A percentile compares a stretch with the other conserved stretches of the same genome.
Conservation (phyloP, 768 basidiomycete genomes). For the Russula compacta region DNA sequence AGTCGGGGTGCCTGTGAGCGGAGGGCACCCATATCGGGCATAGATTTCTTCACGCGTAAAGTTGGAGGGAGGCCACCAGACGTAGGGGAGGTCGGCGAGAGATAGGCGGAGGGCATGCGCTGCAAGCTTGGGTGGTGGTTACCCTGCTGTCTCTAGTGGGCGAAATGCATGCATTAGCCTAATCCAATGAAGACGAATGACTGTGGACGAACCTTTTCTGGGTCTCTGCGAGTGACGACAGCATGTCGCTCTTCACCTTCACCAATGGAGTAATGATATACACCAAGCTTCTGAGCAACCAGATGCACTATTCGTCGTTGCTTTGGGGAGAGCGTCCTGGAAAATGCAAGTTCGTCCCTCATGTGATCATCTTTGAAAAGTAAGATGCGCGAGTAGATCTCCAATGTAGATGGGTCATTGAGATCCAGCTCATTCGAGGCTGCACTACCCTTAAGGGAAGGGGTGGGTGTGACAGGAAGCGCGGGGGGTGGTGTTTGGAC, state of each 20-base stretch:
- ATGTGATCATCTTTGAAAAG: constrained; percentile 97
- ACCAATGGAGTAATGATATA: constrained; percentile 90
- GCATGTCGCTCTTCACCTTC: constrained; percentile 91
- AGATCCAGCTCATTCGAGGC: constrained; percentile 74
- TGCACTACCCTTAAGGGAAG: constrained; percentile 49
- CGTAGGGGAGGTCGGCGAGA: constrained; percentile 42
- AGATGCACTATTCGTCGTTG: constrained; percentile 91
- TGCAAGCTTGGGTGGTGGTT: constrained; percentile 50
- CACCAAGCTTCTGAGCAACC: constrained; percentile 91
- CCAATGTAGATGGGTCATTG: constrained; percentile 91
- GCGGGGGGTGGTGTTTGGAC: constrained; percentile 44
- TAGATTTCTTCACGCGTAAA: constrained; percentile 91
- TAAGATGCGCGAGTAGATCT: constrained; percentile 93
- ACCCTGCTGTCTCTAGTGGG: constrained; percentile 31
- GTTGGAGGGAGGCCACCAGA: constrained; percentile 36
- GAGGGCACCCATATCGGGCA: constrained; percentile 93
- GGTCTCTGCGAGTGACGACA: constrained; percentile 87
- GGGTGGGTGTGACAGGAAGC: constrained; percentile 44
- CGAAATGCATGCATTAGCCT: not conserved
- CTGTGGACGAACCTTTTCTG: constrained; percentile 52
- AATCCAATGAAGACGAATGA: not conserved
- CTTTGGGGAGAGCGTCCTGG: constrained; percentile 72
- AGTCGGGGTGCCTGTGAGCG: constrained; percentile 74
- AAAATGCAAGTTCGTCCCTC: constrained; percentile 96
- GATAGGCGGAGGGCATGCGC: constrained; percentile 74